Evolutionary conservation across 2,329 filamentous ascomycete genomes (phyloP).

Genomic region (Gyromitra esculenta): DNA sequence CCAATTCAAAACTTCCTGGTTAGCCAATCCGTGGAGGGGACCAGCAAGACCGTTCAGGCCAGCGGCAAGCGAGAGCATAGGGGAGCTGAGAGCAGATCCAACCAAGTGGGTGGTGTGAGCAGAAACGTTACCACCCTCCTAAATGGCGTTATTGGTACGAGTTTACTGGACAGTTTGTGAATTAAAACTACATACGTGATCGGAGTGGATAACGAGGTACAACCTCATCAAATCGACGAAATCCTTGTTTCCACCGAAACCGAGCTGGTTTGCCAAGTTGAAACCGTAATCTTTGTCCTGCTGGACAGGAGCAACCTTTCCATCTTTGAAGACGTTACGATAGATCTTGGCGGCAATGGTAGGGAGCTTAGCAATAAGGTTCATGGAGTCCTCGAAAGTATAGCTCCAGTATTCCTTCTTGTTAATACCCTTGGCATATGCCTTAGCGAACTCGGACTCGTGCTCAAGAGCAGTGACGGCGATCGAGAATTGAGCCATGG

Average conservation of each 20-base stretch:
- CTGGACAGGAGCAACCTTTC: constrained; percentile 94
- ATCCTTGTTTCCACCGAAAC: constrained; percentile 92
- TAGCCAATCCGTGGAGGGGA: constrained; percentile 97
- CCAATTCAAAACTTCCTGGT: constrained; percentile 99
- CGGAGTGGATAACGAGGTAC: constrained; percentile 99
- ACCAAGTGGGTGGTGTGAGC: constrained; percentile 99
- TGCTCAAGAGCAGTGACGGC: constrained; percentile 98
- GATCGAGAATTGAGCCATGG: constrained; percentile 99
- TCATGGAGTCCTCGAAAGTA: constrained; percentile 99
- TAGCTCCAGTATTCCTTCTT: constrained; percentile 99
- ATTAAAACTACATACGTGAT: constrained; percentile 69
- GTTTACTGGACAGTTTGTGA: background rate
- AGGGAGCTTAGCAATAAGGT: constrained; percentile 98
- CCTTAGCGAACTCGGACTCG: constrained; percentile 96
- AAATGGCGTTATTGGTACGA: constrained; percentile 31
- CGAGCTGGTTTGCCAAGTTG: constrained; percentile 99
- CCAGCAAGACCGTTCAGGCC: constrained; percentile 98
- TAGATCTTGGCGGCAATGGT: constrained; percentile 98
- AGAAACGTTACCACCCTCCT: constrained; percentile 95
- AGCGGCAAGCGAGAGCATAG: constrained; percentile 94
- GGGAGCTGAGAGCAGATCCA: constrained; percentile 93
- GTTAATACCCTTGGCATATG: constrained; percentile 98
- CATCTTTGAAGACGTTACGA: constrained; percentile 99
- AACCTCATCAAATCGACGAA: constrained; percentile 98
- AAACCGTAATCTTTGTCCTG: constrained; percentile 99